These are phyloP conservation scores for Dianthus caryophyllus DNA, from an alignment of 148 eudicot genomes.

Conservation along the genomic window DNA sequence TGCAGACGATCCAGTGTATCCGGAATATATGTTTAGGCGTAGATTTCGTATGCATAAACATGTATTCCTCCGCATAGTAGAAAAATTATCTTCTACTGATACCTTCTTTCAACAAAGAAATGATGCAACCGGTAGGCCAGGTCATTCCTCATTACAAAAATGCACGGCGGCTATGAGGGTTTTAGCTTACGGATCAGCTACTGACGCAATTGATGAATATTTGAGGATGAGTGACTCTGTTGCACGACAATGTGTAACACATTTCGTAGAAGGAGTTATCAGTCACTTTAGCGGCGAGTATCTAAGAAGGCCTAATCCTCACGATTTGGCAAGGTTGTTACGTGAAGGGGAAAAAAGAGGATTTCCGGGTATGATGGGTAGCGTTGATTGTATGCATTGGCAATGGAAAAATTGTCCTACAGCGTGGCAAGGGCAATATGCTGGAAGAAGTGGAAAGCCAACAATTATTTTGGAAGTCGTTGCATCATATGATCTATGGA, in stretches of 20 bases:
- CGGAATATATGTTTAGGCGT: too few species aligned
- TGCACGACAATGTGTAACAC: background rate
- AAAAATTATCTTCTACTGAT: background rate
- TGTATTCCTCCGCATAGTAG: too few species aligned
- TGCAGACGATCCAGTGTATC: too few species aligned
- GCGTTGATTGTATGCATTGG: background rate
- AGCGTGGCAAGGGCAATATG: background rate
- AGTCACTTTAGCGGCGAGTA: constrained; percentile 9
- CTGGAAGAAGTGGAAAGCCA: background rate
- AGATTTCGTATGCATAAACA: too few species aligned
- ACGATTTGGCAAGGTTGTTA: constrained; percentile 1
- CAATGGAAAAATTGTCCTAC: background rate
- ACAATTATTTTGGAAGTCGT: too few species aligned
- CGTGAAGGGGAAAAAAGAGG: constrained; percentile 1
- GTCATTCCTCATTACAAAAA: background rate
- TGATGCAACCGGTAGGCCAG: background rate
- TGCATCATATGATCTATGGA: too few species aligned
- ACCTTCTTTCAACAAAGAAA: background rate
- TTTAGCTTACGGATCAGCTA: background rate
- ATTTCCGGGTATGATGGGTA: background rate
- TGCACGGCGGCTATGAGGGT: background rate
- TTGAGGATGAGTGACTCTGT: background rate
- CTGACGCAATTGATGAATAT: background rate
- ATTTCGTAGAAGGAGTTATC: background rate
- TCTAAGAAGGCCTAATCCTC: background rate